Base-by-base conservation (phyloP, 1,284 basidiomycete genomes). In the Fereydounia khargensis region DNA sequence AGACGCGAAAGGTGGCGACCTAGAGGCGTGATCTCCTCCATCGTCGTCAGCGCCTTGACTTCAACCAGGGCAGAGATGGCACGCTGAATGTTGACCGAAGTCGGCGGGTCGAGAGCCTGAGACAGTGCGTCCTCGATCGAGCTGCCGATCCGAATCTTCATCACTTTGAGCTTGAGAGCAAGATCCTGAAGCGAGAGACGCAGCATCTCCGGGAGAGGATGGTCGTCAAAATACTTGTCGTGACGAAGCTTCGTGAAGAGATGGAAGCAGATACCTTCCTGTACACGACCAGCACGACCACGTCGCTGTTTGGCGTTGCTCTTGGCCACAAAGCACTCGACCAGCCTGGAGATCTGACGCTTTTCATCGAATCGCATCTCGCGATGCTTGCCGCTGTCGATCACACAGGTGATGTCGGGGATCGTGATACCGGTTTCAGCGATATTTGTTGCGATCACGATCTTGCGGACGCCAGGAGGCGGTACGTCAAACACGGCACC, bases 391-490 rank as follows among this genome's bases (percentile, higher is more conserved):
- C 95, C 95, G 0, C 86, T 84, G 75, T 98, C 95, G 47, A 98
- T 92, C 11, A 98, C 95, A 67, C 91, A 94, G 3, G 94, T 97
- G 47, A 97, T 89, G 69, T 99, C 95, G 4, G 94, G 94, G 48
- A 98, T 97, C 0, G 94, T 98, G 50, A 98, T 88, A 75, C 94
- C 94, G 13, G 90, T 95, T 75, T 95, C 90, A 21, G 88, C 85
- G 61, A 89, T 86, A 65, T 87, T 80, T 39, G 79, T 79, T 13
- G 78, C 75, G 34, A 95, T 87, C 27, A 96, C 92, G 65, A 96
- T 91, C 78, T 97, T 97, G 39, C 88, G 82, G 3, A 87, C 78
- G 24, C 89, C 89, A 1, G 70, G 70, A 0, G 88, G 87, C 18
- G 89, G 90, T 1, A 89, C 79, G 39, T 95, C 86, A 75, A 98